Evolutionary conservation across 2,329 filamentous ascomycete species (phyloP), one percentile per base, ranked within the genome.

Genomic region (Pseudogymnoascus sp.): DNA sequence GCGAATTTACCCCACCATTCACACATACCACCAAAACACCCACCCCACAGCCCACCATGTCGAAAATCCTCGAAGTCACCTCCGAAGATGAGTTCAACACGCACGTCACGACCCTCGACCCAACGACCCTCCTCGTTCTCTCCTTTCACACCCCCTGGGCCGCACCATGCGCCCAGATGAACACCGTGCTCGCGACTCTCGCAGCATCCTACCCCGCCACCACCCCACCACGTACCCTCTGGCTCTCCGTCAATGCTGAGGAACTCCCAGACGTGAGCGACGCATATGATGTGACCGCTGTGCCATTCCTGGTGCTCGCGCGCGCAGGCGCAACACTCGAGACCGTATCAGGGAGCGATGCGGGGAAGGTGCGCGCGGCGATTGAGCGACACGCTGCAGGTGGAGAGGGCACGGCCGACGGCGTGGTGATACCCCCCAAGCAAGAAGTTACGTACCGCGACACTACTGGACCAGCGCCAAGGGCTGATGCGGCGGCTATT

Each of bases 121-220:
- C 88, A 1, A 83, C 87, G 14, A 85, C 89, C 14, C 85, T 97
- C 65, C 82, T 93, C 66, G 82, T 97, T 72, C 85, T 96, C 73
- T 97, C 93, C 75, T 99, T 99, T 82, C 90, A 98, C 76, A 92
- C 95, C 19, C 90, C 93, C 68, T 99, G 95, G 95, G 95, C 95
- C 31, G 92, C 92, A 65, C 95, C 95, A 53, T 98, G 95, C 81
- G 87, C 90, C 67, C 92, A 97, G 78, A 98, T 98, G 93, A 86
- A 85, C 69, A 89, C 87, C 60, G 89, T 98, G 70, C 85, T 99
- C 68, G 82, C 85, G 72, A 89, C 91, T 22, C 89, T 99, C 68
- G 93, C 93, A 68, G 86, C 87, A 72, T 91, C 93, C 75, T 96
- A 96, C 78, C 86, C 91, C 66, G 81, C 84, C 71, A 81, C 84